Base-by-base conservation (phyloP, 2,329 filamentous ascomycete genomes). In the Zopfia rhizophila region DNA sequence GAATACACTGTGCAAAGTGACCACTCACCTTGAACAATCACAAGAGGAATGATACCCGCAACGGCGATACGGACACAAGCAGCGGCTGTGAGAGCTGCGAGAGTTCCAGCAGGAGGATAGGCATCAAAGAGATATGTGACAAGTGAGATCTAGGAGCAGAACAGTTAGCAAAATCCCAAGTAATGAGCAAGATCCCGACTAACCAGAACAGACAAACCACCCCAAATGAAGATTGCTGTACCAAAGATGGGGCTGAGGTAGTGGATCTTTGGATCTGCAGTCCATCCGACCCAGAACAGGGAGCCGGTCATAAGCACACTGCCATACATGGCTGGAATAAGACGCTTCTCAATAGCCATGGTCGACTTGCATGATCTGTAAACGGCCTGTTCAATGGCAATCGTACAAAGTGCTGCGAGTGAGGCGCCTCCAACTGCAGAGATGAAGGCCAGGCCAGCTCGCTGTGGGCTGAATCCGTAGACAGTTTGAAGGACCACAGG, bases 111-210 rank as follows among this genome's bases (percentile, higher is more conserved):
- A 1, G 69, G 61, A 11, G 67, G 60, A 45, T 67, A 72, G 3
- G 67, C 69, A 41, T 73, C 70, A 57, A 72, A 72, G 22, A 72
- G 58, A 43, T 72, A 73, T 7, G 68, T 58, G 13, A 72, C 53
- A 11, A 66, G 42, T 4, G 64, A 66, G 35, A 70, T 68, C 62
- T 64, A n/a, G n/a, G n/a, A n/a, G 18, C 14, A 33, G 12, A 27
- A 10, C 3, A 14, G 23, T 50, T 45, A 52, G 33, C 32, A 12
- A 32, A 5, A 32, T 10, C 7, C 3, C 28, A 4, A 3, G 25
- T 3, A 28, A 25, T n/a, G 12, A 7, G 11, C 28, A 21, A 22
- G 5, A 8, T 21, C 12, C 5, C 23, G 11, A 43, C 53, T 36
- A 45, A 58, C 53, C 16, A 69, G 55, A 22, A 68, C 54, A 31